These are phyloP conservation scores for Acmispon strigosus DNA, from an alignment of 306 rosid species.

Conservation along the genomic window DNA sequence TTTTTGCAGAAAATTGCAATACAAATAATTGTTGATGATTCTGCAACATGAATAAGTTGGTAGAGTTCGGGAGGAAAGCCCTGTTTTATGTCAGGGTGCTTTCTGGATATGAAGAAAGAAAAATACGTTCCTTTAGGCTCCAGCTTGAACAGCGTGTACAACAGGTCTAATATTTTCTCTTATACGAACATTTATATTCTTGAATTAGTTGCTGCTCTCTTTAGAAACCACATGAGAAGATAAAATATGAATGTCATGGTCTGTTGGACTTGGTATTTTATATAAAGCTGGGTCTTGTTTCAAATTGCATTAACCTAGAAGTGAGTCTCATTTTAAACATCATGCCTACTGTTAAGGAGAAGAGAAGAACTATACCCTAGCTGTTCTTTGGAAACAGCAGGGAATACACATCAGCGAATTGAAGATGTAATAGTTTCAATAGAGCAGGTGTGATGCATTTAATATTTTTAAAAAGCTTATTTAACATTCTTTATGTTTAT, in stretches of 20 bases:
- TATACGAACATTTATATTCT: not conserved
- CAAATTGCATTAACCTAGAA: not conserved
- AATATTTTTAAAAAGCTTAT: not conserved
- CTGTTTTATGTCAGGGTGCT: conserved; percentile 69
- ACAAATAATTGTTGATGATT: conserved; percentile 23
- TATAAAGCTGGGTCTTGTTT: not conserved
- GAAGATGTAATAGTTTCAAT: not conserved
- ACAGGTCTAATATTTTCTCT: conserved; percentile 28
- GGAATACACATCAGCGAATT: not conserved
- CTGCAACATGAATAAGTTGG: conserved; percentile 31
- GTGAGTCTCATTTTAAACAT: conserved; percentile 13
- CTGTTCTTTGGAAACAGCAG: not conserved
- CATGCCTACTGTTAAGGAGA: not conserved
- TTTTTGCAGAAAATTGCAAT: conserved; percentile 24
- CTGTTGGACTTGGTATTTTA: no score
- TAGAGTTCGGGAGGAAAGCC: conserved; percentile 57
- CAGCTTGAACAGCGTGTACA: conserved; percentile 41
- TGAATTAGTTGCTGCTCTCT: not conserved
- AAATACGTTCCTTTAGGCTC: conserved; percentile 62
- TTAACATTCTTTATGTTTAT: not conserved
- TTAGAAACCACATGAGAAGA: not conserved
- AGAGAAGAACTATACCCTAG: not conserved
- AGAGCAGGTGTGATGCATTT: not conserved
- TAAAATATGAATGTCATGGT: no score
- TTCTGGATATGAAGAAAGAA: conserved; percentile 85